Percentiles rank a stretch among this genome's conserved stretches.
phyloP scores from a whole-genome alignment of 2,329 filamentous ascomycete genomes.

The Chaetomium olivaceum region DNA sequence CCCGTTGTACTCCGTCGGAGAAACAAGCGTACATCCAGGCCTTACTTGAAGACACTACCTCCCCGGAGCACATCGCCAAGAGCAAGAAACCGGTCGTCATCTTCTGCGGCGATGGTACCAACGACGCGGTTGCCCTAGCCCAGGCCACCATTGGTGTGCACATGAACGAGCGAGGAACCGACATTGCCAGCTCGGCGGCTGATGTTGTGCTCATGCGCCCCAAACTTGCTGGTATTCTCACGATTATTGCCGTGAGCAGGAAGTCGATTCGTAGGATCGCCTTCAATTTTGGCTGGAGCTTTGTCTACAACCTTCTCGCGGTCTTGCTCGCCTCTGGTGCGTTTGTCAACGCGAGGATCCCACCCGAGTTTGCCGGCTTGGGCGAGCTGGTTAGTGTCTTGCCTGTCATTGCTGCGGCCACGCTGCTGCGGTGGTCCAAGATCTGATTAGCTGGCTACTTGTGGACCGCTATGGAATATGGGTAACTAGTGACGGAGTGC shows the following conservation, averaged over 20 bases:
- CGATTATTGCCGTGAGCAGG: slow-evolving; percentile 56
- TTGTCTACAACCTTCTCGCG: slow-evolving; percentile 69
- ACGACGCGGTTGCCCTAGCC: slow-evolving; percentile 72
- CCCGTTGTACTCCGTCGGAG: slow-evolving; percentile 48
- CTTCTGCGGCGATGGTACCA: slow-evolving; percentile 77
- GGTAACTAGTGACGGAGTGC: not conserved
- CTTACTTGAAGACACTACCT: slow-evolving; percentile 30
- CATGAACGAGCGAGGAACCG: slow-evolving; percentile 47
- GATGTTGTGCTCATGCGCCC: slow-evolving; percentile 68
- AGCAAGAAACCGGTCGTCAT: slow-evolving; percentile 49
- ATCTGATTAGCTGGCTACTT: slow-evolving; percentile 8
- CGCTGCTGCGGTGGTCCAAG: slow-evolving; percentile 37
- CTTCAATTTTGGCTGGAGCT: slow-evolving; percentile 72
- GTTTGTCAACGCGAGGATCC: slow-evolving; percentile 55
- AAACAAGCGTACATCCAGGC: slow-evolving; percentile 48
- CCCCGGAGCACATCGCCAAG: not conserved
- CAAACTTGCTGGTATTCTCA: slow-evolving; percentile 55
- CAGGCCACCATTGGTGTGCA: slow-evolving; percentile 72
- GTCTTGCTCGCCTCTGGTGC: slow-evolving; percentile 67
- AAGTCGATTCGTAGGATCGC: slow-evolving; percentile 51
- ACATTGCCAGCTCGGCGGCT: slow-evolving; percentile 66
- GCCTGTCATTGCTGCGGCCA: slow-evolving; percentile 63
- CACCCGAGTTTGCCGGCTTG: slow-evolving; percentile 65
- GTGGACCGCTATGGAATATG: not conserved
- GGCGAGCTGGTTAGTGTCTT: slow-evolving; percentile 74